A percentile compares a stretch with the other conserved stretches of the same genome.
Evolutionary conservation across 306 rosid genomes (phyloP).

Genomic region (Cyclanthera cordifolia): DNA sequence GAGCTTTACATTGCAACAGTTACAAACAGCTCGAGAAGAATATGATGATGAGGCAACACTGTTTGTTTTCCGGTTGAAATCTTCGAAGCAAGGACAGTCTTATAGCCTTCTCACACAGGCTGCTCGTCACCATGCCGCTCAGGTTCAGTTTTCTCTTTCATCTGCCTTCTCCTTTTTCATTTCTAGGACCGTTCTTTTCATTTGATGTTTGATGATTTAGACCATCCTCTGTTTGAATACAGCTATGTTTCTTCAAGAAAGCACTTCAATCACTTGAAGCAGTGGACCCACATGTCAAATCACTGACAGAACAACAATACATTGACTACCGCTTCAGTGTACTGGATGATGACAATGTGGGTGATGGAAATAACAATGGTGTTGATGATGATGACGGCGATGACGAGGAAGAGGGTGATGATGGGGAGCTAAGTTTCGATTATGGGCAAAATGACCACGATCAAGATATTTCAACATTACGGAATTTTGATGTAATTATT

Average conservation of each 20-base stretch:
- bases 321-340: constrained; percentile 83
- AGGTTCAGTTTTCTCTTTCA: constrained; percentile 36
- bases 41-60: constrained; percentile 89
- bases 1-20: constrained; percentile 56
- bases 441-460: constrained; percentile 50
- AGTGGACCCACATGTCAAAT: constrained; percentile 76
- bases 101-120: constrained; percentile 98
- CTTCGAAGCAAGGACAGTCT: constrained; percentile 92
- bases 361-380: constrained; percentile 37
- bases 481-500: constrained; percentile 54
- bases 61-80: constrained; percentile 88
- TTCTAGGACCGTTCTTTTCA: not conserved
- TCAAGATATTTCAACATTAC: constrained; percentile 42
- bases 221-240: constrained; percentile 25
- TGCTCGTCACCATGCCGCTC: constrained; percentile 98
- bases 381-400: constrained; percentile 30
- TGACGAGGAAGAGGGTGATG: constrained; percentile 51
- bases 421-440: constrained; percentile 84
- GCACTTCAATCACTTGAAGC: constrained; percentile 75
- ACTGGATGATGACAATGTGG: constrained; percentile 60
- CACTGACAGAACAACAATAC: constrained; percentile 72
- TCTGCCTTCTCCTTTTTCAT: not conserved
- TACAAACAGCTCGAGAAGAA: constrained; percentile 74
- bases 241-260: constrained; percentile 81
- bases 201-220: constrained; percentile 16